phyloP scores from a whole-genome alignment of 148 eudicot genomes.

The Spergularia bocconei region DNA sequence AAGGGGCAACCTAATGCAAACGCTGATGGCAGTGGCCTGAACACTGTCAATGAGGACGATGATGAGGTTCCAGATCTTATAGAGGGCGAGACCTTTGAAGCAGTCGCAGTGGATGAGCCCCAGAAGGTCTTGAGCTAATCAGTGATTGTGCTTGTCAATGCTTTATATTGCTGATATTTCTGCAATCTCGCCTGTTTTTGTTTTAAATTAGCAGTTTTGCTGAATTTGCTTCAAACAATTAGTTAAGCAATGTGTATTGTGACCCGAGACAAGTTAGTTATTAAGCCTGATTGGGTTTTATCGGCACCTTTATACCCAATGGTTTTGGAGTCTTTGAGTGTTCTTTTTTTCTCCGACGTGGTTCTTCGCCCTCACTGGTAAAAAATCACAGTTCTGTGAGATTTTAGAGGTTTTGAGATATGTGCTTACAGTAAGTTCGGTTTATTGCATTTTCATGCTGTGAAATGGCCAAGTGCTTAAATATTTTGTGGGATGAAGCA shows the following conservation, averaged over 20 bases:
- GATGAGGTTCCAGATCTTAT: conserved; percentile 95
- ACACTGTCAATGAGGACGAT: conserved; percentile 58
- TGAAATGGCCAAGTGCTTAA: no score
- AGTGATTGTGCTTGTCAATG: conserved; percentile 21
- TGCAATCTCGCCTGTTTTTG: conserved; percentile 10
- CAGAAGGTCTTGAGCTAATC: conserved; percentile 27
- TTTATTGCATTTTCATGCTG: no score
- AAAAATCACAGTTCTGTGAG: not conserved
- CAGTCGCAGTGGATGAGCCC: conserved; percentile 74
- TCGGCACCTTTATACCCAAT: conserved; percentile 17
- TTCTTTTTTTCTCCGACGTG: not conserved
- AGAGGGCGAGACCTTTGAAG: conserved; percentile 89
- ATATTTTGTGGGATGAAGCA: no score
- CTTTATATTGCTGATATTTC: conserved; percentile 24
- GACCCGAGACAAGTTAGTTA: conserved; percentile 28
- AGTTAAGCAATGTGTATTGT: conserved; percentile 32
- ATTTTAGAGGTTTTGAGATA: no score
- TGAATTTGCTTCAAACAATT: conserved; percentile 24
- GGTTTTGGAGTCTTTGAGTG: conserved; percentile 3
- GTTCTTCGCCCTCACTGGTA: not conserved
- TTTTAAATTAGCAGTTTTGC: conserved; percentile 28
- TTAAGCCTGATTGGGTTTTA: conserved; percentile 24
- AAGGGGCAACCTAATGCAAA: conserved; percentile 50
- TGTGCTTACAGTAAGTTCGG: no score
- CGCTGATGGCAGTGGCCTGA: conserved; percentile 34